Evolutionary conservation across 2,329 filamentous ascomycete genomes (phyloP).

Genomic region (Aureobasidium sp.): DNA sequence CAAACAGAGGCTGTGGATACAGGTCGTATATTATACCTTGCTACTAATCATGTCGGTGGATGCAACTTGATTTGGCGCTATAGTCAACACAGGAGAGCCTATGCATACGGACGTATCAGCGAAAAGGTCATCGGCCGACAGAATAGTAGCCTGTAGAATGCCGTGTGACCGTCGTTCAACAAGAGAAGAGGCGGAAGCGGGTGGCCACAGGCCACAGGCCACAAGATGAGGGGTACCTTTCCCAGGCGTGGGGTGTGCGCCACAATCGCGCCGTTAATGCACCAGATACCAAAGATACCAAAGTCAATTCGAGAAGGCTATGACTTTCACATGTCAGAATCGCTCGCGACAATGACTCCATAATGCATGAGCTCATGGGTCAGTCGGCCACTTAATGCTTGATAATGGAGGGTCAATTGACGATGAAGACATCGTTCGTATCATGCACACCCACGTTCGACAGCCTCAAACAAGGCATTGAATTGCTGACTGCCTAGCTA

Average conservation of each 20-base stretch:
- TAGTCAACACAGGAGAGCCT: background rate
- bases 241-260: conserved; percentile 1
- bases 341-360: background rate
- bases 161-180: conserved; percentile 2
- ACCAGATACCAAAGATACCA: conserved; percentile 1
- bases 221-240: conserved; percentile 7
- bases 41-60: background rate
- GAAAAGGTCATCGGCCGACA: background rate
- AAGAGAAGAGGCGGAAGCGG: background rate
- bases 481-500: background rate
- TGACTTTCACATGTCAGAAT: conserved; percentile 9
- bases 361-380: background rate
- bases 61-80: background rate
- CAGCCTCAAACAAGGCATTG: background rate
- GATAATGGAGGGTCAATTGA: conserved; percentile 1
- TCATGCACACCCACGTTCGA: background rate
- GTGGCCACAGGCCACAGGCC: background rate
- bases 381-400: background rate
- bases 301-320: conserved; percentile 8
- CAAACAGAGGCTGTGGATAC: background rate
- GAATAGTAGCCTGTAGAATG: background rate
- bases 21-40: conserved; percentile 2
- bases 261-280: conserved; percentile 10
- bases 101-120: background rate
- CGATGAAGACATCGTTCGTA: background rate